Base-by-base conservation (phyloP, 352 stramenopile genomes). In the Globisporangium polare region DNA sequence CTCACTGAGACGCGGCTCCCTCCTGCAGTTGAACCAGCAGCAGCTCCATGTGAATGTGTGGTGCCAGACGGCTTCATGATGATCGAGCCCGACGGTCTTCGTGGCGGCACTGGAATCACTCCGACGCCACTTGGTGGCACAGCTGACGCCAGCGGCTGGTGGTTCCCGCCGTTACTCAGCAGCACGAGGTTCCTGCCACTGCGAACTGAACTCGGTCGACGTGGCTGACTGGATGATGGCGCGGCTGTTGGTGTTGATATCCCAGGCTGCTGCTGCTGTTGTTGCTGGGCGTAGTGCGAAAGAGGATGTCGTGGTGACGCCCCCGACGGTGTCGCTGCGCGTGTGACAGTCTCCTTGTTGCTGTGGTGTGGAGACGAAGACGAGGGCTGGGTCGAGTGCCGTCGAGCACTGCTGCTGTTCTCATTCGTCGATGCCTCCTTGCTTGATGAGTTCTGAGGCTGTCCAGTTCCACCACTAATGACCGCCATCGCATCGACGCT, bases 161-260 rank as follows among this genome's bases (percentile, higher is more conserved):
- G 45, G 7, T 27, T 29, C 37, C 53, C 53, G 18, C 65, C 24
- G 5, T 67, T 68, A 39, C 69, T 72, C 0, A 74, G 59, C 39
- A 76, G 53, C 27, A 88, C 76, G 1, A 88, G 60, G 41, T 84
- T 78, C 10, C 76, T 69, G 13, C 78, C 76, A n/a, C 76, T 67
- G 27, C 76, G 72, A 1, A 86, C 73, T 0, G 76, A 86, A 17
- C 66, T 77, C 5, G 78, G 76, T 13, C 78, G 71, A 6, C 75
- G 68, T 15, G 52, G 26, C 18, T 55, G 49, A 17, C 17, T 26
- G 2, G 49, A 18, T 39, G 33, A 39, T 39, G 33, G 33, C 20
- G 3, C 6, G 39, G 39, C 43, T 62, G 4, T 35, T 18, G 60
- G 58, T 39, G 7, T 24, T 33, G 42, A 39, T 53, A 22, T 55